These are phyloP conservation scores for Neurospora sp. DNA, from an alignment of 495 filamentous ascomycete genomes.

Conservation along the genomic window DNA sequence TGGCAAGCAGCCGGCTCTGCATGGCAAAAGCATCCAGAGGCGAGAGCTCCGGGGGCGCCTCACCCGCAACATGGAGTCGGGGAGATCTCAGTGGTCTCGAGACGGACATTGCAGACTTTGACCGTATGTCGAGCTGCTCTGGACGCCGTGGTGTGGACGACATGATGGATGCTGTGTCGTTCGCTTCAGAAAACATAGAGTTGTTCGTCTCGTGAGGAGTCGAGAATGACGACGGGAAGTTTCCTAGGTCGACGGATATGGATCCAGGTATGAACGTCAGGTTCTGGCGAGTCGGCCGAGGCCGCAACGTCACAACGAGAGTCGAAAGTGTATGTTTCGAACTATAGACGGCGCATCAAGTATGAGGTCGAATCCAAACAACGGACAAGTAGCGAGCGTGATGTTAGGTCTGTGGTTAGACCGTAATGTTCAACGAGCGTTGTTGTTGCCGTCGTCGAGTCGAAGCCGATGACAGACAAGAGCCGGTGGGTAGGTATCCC, in stretches of 20 bases:
- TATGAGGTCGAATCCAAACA: conserved; percentile 23
- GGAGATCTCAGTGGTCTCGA: conserved; percentile 52
- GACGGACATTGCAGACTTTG: conserved; percentile 51
- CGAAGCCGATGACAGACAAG: not conserved
- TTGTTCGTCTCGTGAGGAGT: not conserved
- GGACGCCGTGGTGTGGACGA: conserved; percentile 45
- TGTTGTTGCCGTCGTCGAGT: not conserved
- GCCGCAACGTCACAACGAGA: conserved; percentile 2
- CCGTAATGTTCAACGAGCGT: not conserved
- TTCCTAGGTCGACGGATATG: not conserved
- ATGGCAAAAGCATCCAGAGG: conserved; percentile 90
- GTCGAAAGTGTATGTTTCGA: not conserved
- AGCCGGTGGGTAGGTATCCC: conserved; percentile 15
- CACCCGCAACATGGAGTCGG: conserved; percentile 70
- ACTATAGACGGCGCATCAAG: conserved; percentile 22
- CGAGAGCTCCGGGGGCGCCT: conserved; percentile 83
- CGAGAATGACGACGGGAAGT: not conserved
- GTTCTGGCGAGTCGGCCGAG: not conserved
- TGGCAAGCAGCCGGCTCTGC: conserved; percentile 79
- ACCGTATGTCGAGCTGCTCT: conserved; percentile 52
- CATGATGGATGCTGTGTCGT: conserved; percentile 4
- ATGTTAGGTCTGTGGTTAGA: not conserved
- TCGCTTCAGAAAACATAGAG: conserved; percentile 2
- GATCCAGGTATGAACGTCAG: not conserved
- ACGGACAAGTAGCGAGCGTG: not conserved